Base-by-base conservation (phyloP, 2,329 filamentous ascomycete species). In the Neonectria faginata region DNA sequence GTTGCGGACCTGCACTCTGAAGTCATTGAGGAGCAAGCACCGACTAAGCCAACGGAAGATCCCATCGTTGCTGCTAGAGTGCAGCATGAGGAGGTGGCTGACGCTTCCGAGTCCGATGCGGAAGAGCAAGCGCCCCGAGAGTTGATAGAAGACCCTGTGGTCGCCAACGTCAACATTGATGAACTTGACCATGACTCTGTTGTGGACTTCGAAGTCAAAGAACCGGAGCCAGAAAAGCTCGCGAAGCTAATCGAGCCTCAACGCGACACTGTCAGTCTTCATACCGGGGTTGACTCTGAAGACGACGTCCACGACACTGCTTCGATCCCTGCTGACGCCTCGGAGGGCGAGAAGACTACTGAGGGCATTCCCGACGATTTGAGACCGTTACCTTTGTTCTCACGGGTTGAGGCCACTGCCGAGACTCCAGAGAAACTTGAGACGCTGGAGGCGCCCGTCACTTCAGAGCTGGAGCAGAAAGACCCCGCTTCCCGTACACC, bases 171-270 rank as follows among this genome's bases (percentile, higher is more conserved):
- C 12, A 25, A 18, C 20, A 5, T 31, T 16, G 29, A 50, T 12
- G 7, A 31, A 16, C 1, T 47, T 36, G 16, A 52, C 41, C 29
- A 47, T 50, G 45, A 25, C 56, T 44, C 41, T 60, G 20, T n/a
- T 52, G 27, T 18, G 20, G 52, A 55, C 5, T 11, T 18, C 14
- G 25, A 53, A 59, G 50, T 20, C 27, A 50, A 44, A 25, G 5
- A 50, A 22, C 25, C 29, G 20, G 52, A 22, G 27, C 29, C 25
- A 25, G 56, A 60, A 36, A 54, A 53, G 36, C 42, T 31, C 9
- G 18, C 29, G n/a, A 44, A 68, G 22, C 16, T 29, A 44, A 27
- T 45, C 16, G 52, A 60, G 45, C 41, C 11, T 18, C 62, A 41
- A 47, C 42, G 51, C 18, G 25, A 57, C 18, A 18, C 47, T 14